These are phyloP conservation scores for Tetradesmus obliquus DNA, from an alignment of 139 green algal genomes.

Conservation along the genomic window DNA sequence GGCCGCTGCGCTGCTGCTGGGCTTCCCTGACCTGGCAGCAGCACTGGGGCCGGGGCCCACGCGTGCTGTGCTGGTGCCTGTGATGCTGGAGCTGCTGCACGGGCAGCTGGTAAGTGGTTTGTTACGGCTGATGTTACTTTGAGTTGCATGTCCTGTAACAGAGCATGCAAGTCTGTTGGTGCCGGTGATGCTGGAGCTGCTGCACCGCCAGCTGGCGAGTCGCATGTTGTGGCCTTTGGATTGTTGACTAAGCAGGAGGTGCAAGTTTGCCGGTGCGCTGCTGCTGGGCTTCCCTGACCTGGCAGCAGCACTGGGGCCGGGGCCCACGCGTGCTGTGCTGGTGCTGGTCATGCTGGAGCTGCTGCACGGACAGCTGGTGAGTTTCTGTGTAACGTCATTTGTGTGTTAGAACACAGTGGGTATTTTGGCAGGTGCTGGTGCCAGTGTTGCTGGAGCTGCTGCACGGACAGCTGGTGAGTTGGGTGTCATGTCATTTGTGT, in stretches of 20 bases:
- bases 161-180: no score
- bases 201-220: no score
- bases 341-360: conserved; percentile 24
- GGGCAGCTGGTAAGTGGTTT: conserved; percentile 25
- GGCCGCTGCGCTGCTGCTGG: not conserved
- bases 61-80: not conserved
- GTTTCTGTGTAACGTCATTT: not conserved
- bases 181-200: no score
- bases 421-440: not conserved
- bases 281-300: conserved; percentile 24
- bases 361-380: conserved; percentile 31
- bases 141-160: no score
- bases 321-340: not conserved
- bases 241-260: no score
- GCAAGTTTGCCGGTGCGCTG: conserved; percentile 20
- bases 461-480: conserved; percentile 25
- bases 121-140: no score
- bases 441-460: conserved; percentile 28
- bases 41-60: not conserved
- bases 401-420: no score
- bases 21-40: conserved; percentile 20
- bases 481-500: not conserved
- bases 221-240: no score
- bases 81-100: conserved; percentile 29
- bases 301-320: conserved; percentile 6